A percentile compares a stretch with the other conserved stretches of the same genome.
These are phyloP conservation scores for Osmanthus fragrans DNA, from an alignment of 257 asterid genomes.

Conservation along the genomic window DNA sequence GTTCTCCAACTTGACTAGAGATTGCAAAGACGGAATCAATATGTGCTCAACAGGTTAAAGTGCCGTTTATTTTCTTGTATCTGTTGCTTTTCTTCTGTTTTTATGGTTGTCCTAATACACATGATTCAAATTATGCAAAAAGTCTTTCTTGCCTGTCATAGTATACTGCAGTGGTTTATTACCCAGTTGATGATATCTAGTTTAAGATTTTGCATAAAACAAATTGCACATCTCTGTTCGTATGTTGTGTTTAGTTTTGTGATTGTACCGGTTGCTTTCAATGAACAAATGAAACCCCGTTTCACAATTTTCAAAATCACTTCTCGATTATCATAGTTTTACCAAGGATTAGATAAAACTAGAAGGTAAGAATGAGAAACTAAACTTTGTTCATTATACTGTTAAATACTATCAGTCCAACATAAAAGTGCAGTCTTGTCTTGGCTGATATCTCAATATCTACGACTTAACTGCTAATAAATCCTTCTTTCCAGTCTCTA, in stretches of 20 bases:
- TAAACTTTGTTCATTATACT: too few relatives aligned
- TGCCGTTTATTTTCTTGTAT: background rate
- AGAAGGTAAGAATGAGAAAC: too few relatives aligned
- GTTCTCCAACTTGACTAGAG: constrained; percentile 74
- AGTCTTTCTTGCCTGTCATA: constrained; percentile 4
- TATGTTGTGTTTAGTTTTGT: background rate
- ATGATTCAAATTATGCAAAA: background rate
- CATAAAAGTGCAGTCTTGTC: too few relatives aligned
- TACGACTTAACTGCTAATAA: too few relatives aligned
- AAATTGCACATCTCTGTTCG: background rate
- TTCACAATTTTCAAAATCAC: too few relatives aligned
- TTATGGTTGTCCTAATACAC: background rate
- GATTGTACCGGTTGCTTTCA: background rate
- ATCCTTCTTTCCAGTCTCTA: too few relatives aligned
- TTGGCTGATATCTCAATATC: too few relatives aligned
- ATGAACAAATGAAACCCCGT: background rate
- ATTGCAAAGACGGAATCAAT: constrained; percentile 93
- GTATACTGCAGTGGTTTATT: background rate
- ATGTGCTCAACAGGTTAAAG: constrained; percentile 53
- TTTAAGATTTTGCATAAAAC: background rate
- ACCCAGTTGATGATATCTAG: background rate
- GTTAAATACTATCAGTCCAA: too few relatives aligned
- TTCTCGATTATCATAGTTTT: background rate
- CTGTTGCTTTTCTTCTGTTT: background rate
- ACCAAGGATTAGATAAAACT: too few relatives aligned